Evolutionary conservation across 2,329 filamentous ascomycete genomes (phyloP).

Genomic region (Diaporthe humulicola): DNA sequence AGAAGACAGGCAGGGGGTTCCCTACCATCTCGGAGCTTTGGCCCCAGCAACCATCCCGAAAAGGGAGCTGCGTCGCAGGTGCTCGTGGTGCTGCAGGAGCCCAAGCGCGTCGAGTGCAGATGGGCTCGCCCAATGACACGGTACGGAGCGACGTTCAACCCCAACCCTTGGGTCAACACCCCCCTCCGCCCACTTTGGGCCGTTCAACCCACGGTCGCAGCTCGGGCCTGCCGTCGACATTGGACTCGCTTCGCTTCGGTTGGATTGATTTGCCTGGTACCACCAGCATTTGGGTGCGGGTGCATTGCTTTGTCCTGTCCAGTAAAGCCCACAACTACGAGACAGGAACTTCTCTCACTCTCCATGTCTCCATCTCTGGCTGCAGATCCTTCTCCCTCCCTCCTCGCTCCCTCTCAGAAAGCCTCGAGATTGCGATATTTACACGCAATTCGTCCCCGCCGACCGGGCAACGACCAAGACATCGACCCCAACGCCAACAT

Average conservation of each 20-base stretch:
- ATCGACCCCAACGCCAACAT: background rate
- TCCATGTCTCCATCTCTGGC: constrained; percentile 1
- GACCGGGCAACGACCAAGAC: constrained; percentile 12
- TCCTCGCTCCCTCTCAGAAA: background rate
- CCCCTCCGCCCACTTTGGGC: background rate
- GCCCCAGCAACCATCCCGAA: constrained; percentile 11
- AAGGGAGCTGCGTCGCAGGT: constrained; percentile 3
- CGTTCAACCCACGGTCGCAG: background rate
- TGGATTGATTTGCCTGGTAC: constrained; percentile 24
- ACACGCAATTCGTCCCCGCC: background rate
- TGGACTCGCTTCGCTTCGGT: constrained; percentile 21
- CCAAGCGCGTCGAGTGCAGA: constrained; percentile 17
- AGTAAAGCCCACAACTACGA: constrained; percentile 2
- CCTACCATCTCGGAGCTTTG: background rate
- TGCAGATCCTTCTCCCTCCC: constrained; percentile 20
- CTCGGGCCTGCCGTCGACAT: constrained; percentile 30
- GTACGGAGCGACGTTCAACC: background rate
- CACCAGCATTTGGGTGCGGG: constrained; percentile 16
- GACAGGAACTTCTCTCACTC: constrained; percentile 6
- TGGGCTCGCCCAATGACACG: constrained; percentile 4
- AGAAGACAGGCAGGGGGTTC: constrained; percentile 10
- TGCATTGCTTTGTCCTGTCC: constrained; percentile 4
- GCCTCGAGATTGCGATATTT: background rate
- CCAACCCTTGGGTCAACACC: background rate
- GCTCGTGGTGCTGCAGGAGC: background rate